Conservation (phyloP, 768 basidiomycete species). For the Collybia sordida region DNA sequence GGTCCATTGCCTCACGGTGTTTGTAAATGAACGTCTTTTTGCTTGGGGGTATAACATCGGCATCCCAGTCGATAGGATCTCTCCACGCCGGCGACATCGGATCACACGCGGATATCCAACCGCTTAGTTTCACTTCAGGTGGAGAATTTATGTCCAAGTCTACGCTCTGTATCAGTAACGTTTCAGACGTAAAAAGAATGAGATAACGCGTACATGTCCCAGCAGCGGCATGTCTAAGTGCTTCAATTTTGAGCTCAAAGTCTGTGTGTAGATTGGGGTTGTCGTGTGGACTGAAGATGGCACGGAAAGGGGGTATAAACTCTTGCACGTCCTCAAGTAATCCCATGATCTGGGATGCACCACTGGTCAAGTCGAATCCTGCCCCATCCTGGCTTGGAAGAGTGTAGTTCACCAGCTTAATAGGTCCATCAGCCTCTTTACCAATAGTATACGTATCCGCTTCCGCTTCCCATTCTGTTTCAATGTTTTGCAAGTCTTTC, state of each 20-base stretch:
- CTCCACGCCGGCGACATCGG: constrained; percentile 30
- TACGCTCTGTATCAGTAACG: constrained; percentile 3
- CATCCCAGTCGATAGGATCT: constrained; percentile 25
- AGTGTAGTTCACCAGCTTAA: constrained; percentile 29
- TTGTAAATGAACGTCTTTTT: constrained; percentile 45
- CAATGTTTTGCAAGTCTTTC: constrained; percentile 30
- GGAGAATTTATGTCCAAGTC: constrained; percentile 31
- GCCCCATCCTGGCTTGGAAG: constrained; percentile 19
- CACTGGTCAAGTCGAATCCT: constrained; percentile 21
- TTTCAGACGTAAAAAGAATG: neutral
- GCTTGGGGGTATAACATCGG: constrained; percentile 10
- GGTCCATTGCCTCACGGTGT: constrained; percentile 44
- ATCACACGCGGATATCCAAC: constrained; percentile 41
- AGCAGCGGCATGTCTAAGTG: constrained; percentile 34
- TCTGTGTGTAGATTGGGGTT: constrained; percentile 40
- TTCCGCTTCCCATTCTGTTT: constrained; percentile 35
- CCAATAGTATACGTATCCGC: constrained; percentile 39
- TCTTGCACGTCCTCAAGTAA: constrained; percentile 40
- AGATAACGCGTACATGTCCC: constrained; percentile 30
- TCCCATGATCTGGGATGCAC: constrained; percentile 33
- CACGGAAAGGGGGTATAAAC: constrained; percentile 45
- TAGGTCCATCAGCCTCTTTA: constrained; percentile 25
- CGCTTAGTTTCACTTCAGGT: constrained; percentile 25
- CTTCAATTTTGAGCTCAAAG: constrained; percentile 30
- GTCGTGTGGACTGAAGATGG: constrained; percentile 52